Evolutionary conservation across 768 basidiomycete species (phyloP).

Genomic region (Pulveroboletus sp.): DNA sequence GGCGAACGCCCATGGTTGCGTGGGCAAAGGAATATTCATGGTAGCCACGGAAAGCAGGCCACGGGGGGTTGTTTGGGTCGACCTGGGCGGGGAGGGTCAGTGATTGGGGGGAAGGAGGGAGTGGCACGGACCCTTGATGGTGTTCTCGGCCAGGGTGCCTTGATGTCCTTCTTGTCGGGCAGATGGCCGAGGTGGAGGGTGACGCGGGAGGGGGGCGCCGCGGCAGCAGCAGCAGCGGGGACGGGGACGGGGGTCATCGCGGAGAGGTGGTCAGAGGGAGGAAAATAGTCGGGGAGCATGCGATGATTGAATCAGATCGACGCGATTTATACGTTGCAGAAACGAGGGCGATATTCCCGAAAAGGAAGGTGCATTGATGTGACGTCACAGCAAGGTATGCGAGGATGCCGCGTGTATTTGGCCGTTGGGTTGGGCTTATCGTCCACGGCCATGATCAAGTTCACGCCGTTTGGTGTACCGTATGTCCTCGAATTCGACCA

Average conservation of each 20-base stretch:
- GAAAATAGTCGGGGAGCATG: conserved; percentile 20
- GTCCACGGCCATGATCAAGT: conserved; percentile 17
- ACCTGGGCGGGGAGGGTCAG: conserved; percentile 40
- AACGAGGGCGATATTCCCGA: conserved; percentile 12
- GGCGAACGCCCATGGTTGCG: conserved; percentile 94
- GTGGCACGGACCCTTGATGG: conserved; percentile 56
- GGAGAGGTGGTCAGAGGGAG: conserved; percentile 24
- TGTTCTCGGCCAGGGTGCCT: conserved; percentile 70
- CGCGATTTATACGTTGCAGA: conserved; percentile 22
- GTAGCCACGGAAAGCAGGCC: conserved; percentile 79
- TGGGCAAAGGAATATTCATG: conserved; percentile 83
- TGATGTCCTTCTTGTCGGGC: conserved; percentile 70
- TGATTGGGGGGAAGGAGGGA: neutral
- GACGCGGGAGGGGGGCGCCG: conserved; percentile 52
- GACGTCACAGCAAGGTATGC: conserved; percentile 26
- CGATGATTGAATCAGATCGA: neutral
- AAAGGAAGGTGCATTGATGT: conserved; percentile 28
- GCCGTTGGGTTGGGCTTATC: too few relatives aligned
- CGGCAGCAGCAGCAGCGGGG: conserved; percentile 11
- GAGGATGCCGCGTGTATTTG: too few relatives aligned
- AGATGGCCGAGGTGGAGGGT: conserved; percentile 74
- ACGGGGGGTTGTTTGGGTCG: conserved; percentile 82
- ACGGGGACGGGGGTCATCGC: neutral
- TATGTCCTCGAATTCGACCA: conserved; percentile 30
- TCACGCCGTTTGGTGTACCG: conserved; percentile 29